Evolutionary conservation across 768 basidiomycete species (phyloP), one percentile per base, ranked within the genome.

Genomic region (Inosperma sp.): DNA sequence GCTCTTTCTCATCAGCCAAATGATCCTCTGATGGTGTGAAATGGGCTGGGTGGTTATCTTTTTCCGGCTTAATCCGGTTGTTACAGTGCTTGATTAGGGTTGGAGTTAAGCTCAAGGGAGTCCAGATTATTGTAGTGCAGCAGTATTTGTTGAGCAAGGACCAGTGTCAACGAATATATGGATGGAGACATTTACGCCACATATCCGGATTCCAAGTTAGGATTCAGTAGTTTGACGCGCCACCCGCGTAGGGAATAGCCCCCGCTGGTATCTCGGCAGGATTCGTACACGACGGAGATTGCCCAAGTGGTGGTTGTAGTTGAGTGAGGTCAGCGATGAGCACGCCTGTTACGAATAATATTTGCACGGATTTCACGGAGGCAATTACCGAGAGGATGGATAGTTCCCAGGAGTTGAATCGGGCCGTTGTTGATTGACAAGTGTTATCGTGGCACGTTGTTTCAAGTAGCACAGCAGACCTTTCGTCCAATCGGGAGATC

Each of bases 151-250:
- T n/a, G n/a, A 35, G 35, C 46, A 48, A 7, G 13, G 60, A 63
- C 62, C 56, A 57, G 59, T 62, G 64, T 58, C 63, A 59, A 52
- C 58, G 56, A 44, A 57, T 61, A 58, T 63, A 64, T 67, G 67
- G 62, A 57, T 59, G 55, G 54, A 51, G n/a, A n/a, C n/a, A 52
- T 53, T 51, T n/a, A 70, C 72, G 72, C 71, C 73, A 71, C 73
- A 71, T 63, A 65, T 69, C 71, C 70, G 72, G 69, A 62, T 58
- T 65, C 62, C 63, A 56, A 58, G 53, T 49, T 63, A 55, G 57
- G 59, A 59, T 58, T 58, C 47, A 33, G 35, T 51, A 56, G 55
- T 54, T 34, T 36, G 61, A 55, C 56, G 60, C 56, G 53, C 60
- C 56, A 55, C 56, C 51, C 53, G 65, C 66, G 65, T 19, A 21